Evolutionary conservation across 805 yeast genomes (phyloP).

Genomic region (Scheffersomyces coipomensis): DNA sequence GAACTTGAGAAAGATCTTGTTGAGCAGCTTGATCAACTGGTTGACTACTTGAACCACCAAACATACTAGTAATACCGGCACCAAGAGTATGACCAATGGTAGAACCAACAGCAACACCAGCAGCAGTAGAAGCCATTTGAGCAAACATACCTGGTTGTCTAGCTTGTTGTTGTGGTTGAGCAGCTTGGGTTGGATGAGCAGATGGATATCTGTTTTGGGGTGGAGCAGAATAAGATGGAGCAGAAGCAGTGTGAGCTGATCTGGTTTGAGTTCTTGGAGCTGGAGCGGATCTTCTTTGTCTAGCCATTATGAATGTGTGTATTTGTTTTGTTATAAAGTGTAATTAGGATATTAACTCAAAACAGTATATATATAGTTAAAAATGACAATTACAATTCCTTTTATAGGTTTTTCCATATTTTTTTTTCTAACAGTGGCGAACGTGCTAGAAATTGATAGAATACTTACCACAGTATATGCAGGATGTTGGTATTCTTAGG

Average conservation of each 20-base stretch:
- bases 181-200: conserved; percentile 50
- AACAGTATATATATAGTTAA: not conserved
- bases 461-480: not conserved
- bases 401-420: conserved; percentile 2
- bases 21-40: conserved; percentile 35
- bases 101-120: conserved; percentile 99
- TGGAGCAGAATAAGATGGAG: conserved; percentile 34
- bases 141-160: conserved; percentile 84
- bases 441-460: conserved; percentile 6
- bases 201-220: conserved; percentile 25
- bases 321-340: not conserved
- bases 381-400: not conserved
- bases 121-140: conserved; percentile 98
- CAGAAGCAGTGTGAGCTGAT: conserved; percentile 77
- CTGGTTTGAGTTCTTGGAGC: conserved; percentile 55
- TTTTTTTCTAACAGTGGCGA: conserved; percentile 1
- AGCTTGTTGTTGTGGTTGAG: conserved; percentile 50
- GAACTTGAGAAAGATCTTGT: conserved; percentile 31
- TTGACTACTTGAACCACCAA: conserved; percentile 71
- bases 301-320: conserved; percentile 34
- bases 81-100: conserved; percentile 96
- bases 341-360: not conserved
- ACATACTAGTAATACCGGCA: conserved; percentile 87
- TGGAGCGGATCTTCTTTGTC: conserved; percentile 54
- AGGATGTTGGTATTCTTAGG: not conserved